Evolutionary conservation across 2,329 filamentous ascomycete species (phyloP).

Genomic region (Penicillium expansum): DNA sequence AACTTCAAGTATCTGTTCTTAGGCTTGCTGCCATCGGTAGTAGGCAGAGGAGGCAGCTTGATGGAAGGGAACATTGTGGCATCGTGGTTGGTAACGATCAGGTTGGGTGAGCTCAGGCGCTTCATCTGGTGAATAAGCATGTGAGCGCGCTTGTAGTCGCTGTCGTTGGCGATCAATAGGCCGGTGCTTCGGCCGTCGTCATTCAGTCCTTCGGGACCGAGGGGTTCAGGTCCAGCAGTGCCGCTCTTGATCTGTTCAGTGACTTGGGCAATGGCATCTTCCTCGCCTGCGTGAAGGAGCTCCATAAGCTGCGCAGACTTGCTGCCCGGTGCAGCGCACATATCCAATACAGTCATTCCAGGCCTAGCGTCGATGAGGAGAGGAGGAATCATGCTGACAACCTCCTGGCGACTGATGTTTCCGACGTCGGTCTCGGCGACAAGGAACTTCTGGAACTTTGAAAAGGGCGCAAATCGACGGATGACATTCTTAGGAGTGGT

Average conservation of each 20-base stretch:
- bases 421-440: conserved; percentile 96
- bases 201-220: conserved; percentile 52
- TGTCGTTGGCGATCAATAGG: conserved; percentile 90
- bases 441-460: conserved; percentile 94
- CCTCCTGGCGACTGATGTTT: conserved; percentile 95
- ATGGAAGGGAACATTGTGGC: conserved; percentile 94
- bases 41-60: conserved; percentile 64
- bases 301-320: conserved; percentile 95
- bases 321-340: conserved; percentile 95
- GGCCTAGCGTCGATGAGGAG: conserved; percentile 87
- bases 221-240: conserved; percentile 52
- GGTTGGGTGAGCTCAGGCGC: conserved; percentile 90
- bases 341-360: conserved; percentile 88
- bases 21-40: conserved; percentile 53
- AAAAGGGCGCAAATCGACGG: conserved; percentile 88
- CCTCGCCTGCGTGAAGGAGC: conserved; percentile 89
- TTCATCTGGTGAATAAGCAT: conserved; percentile 98
- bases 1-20: conserved; percentile 82
- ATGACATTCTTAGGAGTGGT: conserved; percentile 96
- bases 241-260: conserved; percentile 63
- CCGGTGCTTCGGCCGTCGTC: conserved; percentile 89
- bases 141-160: conserved; percentile 93
- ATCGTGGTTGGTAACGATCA: conserved; percentile 97
- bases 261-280: conserved; percentile 74
- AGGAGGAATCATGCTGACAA: conserved; percentile 98